Evolutionary conservation across 2,329 filamentous ascomycete species (phyloP).

Genomic region (Fusarium marasasianum): DNA sequence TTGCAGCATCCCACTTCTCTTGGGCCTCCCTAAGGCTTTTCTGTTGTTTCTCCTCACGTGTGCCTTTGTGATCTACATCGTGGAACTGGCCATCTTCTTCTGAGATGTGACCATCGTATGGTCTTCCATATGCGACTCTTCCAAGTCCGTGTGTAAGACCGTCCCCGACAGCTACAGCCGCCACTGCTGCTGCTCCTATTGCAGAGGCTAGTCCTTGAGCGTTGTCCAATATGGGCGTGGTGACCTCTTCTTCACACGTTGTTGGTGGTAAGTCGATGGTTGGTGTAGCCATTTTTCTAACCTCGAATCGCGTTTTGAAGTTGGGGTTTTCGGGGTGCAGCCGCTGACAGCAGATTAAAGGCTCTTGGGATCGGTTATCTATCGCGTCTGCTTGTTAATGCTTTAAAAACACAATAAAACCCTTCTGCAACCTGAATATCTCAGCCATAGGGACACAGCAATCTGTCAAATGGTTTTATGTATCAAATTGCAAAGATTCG

Average conservation of each 20-base stretch:
- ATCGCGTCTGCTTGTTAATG: constrained; percentile 6
- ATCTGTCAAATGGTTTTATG: not conserved
- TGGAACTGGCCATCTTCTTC: not conserved
- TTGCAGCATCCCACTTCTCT: constrained; percentile 37
- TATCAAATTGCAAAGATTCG: constrained; percentile 6
- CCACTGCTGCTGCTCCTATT: constrained; percentile 39
- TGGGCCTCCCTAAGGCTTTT: constrained; percentile 34
- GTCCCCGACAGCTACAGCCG: constrained; percentile 34
- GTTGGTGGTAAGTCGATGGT: constrained; percentile 40
- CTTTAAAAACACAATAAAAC: constrained; percentile 4
- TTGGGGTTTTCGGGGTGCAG: constrained; percentile 1
- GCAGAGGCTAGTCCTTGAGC: constrained; percentile 40
- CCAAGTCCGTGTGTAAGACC: constrained; percentile 21
- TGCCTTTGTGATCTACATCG: not conserved
- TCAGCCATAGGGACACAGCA: constrained; percentile 23
- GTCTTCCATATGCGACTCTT: constrained; percentile 6
- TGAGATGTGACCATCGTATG: constrained; percentile 3
- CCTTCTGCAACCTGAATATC: not conserved
- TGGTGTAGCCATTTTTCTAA: constrained; percentile 36
- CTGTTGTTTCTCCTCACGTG: constrained; percentile 32
- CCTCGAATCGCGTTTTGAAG: not conserved
- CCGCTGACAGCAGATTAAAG: not conserved
- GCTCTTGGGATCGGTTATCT: not conserved
- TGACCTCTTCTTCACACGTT: constrained; percentile 38
- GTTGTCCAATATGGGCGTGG: constrained; percentile 38